These are phyloP conservation scores for Vicia faba DNA, from an alignment of 306 rosid species.

Conservation along the genomic window DNA sequence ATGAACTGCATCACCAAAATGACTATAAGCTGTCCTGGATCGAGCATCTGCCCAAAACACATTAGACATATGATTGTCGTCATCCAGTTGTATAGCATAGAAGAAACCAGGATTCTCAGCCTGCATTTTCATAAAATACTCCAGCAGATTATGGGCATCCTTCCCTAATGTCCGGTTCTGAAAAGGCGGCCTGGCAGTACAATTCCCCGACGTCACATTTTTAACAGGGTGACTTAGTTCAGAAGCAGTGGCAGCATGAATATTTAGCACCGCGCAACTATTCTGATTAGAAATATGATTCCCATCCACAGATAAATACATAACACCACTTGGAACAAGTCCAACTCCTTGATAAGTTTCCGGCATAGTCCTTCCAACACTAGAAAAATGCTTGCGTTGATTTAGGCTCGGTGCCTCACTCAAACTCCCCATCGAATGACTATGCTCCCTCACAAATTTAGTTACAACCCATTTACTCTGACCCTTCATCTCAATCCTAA, in stretches of 20 bases:
- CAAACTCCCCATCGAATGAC: conserved; percentile 61
- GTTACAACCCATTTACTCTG: conserved; percentile 76
- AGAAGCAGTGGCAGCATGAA: conserved; percentile 36
- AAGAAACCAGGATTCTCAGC: conserved; percentile 94
- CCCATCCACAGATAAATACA: conserved; percentile 85
- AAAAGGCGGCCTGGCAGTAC: conserved; percentile 50
- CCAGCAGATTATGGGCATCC: conserved; percentile 87
- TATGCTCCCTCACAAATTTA: conserved; percentile 80
- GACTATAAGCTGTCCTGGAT: conserved; percentile 77
- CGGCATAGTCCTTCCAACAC: conserved; percentile 63
- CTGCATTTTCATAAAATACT: conserved; percentile 96
- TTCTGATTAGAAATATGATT: conserved; percentile 54
- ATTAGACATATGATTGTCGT: conserved; percentile 80
- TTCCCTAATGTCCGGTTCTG: conserved; percentile 77
- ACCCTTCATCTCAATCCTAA: conserved; percentile 66
- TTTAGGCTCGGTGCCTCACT: conserved; percentile 54
- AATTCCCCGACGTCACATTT: conserved; percentile 49
- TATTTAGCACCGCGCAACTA: conserved; percentile 51
- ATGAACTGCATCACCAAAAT: conserved; percentile 80
- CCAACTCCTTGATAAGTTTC: conserved; percentile 73
- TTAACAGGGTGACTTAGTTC: conserved; percentile 55
- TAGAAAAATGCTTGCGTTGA: conserved; percentile 85
- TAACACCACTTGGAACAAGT: conserved; percentile 85
- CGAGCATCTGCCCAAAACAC: conserved; percentile 92
- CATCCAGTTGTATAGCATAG: conserved; percentile 95